phyloP scores from a whole-genome alignment of 2,329 filamentous ascomycete species.

The Botrytis cinerea region DNA sequence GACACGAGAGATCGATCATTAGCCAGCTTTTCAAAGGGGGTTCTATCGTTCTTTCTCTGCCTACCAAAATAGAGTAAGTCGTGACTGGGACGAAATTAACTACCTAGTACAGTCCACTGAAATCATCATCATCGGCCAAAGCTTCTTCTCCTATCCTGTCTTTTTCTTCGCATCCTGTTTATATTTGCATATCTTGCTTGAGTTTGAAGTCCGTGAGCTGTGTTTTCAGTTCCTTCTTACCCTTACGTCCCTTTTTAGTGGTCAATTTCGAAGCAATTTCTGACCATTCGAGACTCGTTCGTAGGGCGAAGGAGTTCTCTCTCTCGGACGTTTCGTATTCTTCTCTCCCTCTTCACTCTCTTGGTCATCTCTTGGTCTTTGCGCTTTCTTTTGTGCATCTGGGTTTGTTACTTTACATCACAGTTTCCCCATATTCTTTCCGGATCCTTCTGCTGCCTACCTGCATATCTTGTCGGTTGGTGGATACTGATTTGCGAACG shows the following conservation, averaged over 20 bases:
- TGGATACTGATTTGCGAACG: constrained; percentile 18
- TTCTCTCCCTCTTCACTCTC: constrained; percentile 32
- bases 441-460: constrained; percentile 18
- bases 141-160: constrained; percentile 22
- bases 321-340: constrained; percentile 34
- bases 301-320: constrained; percentile 22
- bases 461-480: constrained; percentile 19
- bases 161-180: constrained; percentile 10
- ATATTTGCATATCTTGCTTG: constrained; percentile 16
- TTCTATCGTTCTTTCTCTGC: not conserved
- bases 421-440: constrained; percentile 25
- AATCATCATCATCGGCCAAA: constrained; percentile 13
- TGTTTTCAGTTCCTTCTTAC: constrained; percentile 13
- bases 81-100: not conserved
- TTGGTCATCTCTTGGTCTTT: constrained; percentile 33
- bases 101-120: not conserved
- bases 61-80: not conserved
- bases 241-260: constrained; percentile 21
- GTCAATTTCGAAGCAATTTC: constrained; percentile 16
- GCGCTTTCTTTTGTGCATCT: constrained; percentile 12
- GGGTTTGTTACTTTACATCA: constrained; percentile 25
- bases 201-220: constrained; percentile 20
- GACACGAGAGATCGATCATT: constrained; percentile 9
- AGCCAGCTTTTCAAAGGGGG: not conserved
- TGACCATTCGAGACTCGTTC: constrained; percentile 21